These are phyloP conservation scores for Mucor plumbeus DNA, from an alignment of 371 early-diverging fungal species.

Conservation along the genomic window DNA sequence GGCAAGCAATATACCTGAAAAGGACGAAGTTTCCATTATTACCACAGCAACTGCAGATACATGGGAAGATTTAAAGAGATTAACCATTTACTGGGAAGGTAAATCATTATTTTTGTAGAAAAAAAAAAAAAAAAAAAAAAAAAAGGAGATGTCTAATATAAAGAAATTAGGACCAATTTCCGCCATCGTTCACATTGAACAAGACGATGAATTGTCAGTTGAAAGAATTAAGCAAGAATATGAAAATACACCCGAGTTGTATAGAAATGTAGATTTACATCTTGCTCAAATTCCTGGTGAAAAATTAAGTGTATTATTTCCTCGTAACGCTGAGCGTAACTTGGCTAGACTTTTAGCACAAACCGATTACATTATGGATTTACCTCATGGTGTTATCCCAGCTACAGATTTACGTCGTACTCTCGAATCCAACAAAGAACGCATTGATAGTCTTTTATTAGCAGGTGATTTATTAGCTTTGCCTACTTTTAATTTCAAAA, in stretches of 20 bases:
- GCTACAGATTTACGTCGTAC: slow-evolving; percentile 47
- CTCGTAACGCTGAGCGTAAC: slow-evolving; percentile 57
- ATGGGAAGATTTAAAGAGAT: slow-evolving; percentile 41
- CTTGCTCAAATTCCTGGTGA: slow-evolving; percentile 31
- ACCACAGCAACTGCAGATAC: slow-evolving; percentile 44
- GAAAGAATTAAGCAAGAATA: slow-evolving; percentile 29
- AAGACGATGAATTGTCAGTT: slow-evolving; percentile 28
- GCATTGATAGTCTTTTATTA: slow-evolving; percentile 34
- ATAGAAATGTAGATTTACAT: slow-evolving; percentile 45
- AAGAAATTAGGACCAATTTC: slow-evolving; percentile 48
- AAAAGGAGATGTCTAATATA: neutral
- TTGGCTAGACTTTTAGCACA: slow-evolving; percentile 51
- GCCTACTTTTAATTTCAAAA: slow-evolving; percentile 45
- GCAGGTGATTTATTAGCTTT: slow-evolving; percentile 50
- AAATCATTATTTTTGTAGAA: neutral
- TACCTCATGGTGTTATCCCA: slow-evolving; percentile 45
- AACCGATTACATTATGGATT: slow-evolving; percentile 44
- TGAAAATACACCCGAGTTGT: slow-evolving; percentile 28
- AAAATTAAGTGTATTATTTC: slow-evolving; percentile 35
- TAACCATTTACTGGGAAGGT: slow-evolving; percentile 56
- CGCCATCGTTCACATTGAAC: slow-evolving; percentile 41
- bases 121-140: neutral
- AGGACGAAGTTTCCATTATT: slow-evolving; percentile 43
- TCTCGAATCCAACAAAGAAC: slow-evolving; percentile 40
- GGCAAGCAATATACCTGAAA: slow-evolving; percentile 25